These are phyloP conservation scores for Gynochthodes officinalis DNA, from an alignment of 257 asterid genomes.

Conservation along the genomic window DNA sequence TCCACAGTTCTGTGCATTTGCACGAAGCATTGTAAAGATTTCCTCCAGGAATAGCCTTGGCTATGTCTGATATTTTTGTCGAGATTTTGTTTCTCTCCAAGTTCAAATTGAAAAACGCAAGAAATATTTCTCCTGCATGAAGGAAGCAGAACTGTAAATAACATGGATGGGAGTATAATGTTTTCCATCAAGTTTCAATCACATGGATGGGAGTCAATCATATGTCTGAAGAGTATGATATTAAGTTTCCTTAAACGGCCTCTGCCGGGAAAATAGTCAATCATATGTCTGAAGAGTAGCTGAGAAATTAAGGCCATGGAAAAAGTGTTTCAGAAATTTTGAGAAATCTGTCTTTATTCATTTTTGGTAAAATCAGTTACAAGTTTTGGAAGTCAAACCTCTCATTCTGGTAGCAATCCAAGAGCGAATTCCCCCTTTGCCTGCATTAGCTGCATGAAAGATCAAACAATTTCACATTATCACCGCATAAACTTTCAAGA, in stretches of 20 bases:
- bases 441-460: conserved; percentile 44
- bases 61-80: conserved; percentile 44
- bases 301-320: background rate
- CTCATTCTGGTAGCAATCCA: conserved; percentile 77
- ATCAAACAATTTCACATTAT: conserved; percentile 4
- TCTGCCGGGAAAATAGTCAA: background rate
- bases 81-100: conserved; percentile 34
- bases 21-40: conserved; percentile 23
- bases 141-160: background rate
- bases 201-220: too few relatives aligned
- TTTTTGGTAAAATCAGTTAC: background rate
- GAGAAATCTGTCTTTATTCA: too few relatives aligned
- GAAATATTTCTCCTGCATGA: conserved; percentile 62
- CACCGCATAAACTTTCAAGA: background rate
- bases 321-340: too few relatives aligned
- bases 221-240: too few relatives aligned
- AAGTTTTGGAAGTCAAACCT: conserved; percentile 39
- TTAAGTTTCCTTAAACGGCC: too few relatives aligned
- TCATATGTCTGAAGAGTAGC: background rate
- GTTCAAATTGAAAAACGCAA: conserved; percentile 77
- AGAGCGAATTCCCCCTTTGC: conserved; percentile 44
- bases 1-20: conserved; percentile 71
- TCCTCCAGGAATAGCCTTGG: conserved; percentile 43
- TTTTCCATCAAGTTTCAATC: too few relatives aligned
- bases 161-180: too few relatives aligned